Conservation (phyloP, 1,284 basidiomycete species). For the Schizophyllum commune region DNA sequence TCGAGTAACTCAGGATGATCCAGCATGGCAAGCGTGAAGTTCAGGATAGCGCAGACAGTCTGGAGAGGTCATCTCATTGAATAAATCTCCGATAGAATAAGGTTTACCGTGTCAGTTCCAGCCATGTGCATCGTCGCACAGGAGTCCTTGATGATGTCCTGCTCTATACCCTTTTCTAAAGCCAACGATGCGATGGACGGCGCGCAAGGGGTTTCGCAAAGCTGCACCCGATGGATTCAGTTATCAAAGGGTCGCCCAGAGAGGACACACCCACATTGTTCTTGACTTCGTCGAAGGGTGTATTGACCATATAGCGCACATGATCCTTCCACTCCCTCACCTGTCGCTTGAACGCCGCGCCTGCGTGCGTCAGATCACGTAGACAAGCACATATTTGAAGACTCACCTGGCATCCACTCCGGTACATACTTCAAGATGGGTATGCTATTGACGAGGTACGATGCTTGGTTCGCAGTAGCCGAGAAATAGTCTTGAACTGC, state of each 20-base stretch:
- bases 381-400: background rate
- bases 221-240: too few species aligned
- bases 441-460: background rate
- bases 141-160: background rate
- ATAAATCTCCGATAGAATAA: too few species aligned
- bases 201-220: background rate
- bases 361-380: background rate
- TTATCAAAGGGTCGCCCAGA: too few species aligned
- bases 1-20: constrained; percentile 27
- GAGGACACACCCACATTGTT: too few species aligned
- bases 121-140: background rate
- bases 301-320: background rate
- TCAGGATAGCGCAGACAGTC: constrained; percentile 22
- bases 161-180: background rate
- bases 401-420: background rate
- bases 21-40: constrained; percentile 33
- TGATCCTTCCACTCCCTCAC: background rate
- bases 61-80: background rate
- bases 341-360: background rate
- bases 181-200: background rate
- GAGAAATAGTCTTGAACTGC: background rate
- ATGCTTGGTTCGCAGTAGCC: background rate
- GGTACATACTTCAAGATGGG: background rate
- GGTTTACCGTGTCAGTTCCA: background rate
- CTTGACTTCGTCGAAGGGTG: background rate